Evolutionary conservation across 345 rosid genomes (phyloP), one percentile per base, ranked within the genome.

Genomic region (Eucalyptus pauciflora): DNA sequence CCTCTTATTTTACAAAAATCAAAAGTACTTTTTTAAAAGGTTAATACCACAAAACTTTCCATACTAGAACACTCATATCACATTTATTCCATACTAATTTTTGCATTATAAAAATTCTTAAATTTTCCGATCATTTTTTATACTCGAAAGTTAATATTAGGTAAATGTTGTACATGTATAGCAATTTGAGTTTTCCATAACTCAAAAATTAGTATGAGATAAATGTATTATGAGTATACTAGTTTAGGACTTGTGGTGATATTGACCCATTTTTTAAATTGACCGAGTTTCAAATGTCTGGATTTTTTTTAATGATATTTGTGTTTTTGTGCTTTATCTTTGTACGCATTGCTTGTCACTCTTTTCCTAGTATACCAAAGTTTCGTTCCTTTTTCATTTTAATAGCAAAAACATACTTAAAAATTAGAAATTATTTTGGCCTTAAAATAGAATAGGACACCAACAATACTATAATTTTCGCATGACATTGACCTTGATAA

Each of bases 351-450:
- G 79, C 91, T 88, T 88, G 62, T 86, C 87, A 90, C 89, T 90
- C 90, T 90, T 91, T 92, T 92, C 56, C 31, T 41, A 41, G 51
- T 87, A 80, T 86, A 46, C 81, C 56, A 54, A 46, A 87, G 46
- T 50, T 6, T 58, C 12, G 62, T 86, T 81, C 85, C 18, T n/a
- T 79, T 79, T 18, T 88, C 83, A 76, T 76, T 76, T 76, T 37
- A 10, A 37, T 41, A 41, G 46, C 48, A 76, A 41, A 76, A 37
- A 5, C 15, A 25, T 10, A 37, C 46, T 76, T 37, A 37, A 76
- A 37, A 37, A 5, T 76, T 22, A 10, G 27, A 71, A 37, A 71
- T 1, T 71, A 37, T 37, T 71, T 37, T 71, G 46, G 83, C 25
- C 83, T 20, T 37, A 37, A 4, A 76, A 76, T 13, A 7, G 48